Evolutionary conservation across 2,329 filamentous ascomycete species (phyloP).

Genomic region (Lachnellula arida): DNA sequence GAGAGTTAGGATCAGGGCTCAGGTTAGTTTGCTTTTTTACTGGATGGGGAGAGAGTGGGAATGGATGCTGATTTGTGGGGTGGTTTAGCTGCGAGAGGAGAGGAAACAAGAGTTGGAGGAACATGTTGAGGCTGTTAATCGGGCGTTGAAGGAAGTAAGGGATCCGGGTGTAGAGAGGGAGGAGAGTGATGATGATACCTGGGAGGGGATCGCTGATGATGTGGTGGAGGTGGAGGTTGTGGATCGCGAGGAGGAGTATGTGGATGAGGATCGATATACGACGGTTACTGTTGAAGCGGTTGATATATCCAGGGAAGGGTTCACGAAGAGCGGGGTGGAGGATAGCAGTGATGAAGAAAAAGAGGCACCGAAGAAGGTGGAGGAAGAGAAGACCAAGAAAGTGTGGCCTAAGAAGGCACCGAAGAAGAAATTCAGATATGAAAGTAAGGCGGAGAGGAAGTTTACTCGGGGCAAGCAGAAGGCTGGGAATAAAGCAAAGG

Average conservation of each 20-base stretch:
- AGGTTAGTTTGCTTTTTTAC: constrained; percentile 51
- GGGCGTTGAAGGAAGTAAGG: constrained; percentile 39
- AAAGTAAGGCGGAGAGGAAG: constrained; percentile 68
- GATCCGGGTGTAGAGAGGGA: constrained; percentile 37
- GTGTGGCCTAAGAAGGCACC: constrained; percentile 33
- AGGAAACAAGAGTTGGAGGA: constrained; percentile 76
- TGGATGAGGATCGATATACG: constrained; percentile 94
- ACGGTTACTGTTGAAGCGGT: constrained; percentile 93
- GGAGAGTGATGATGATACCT: constrained; percentile 48
- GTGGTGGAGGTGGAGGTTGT: constrained; percentile 41
- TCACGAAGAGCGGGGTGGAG: constrained; percentile 49
- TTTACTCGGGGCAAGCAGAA: constrained; percentile 66
- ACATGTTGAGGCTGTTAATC: constrained; percentile 73
- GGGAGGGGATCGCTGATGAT: constrained; percentile 60
- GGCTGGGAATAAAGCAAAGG: constrained; percentile 50
- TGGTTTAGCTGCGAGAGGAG: constrained; percentile 70
- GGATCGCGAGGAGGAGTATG: constrained; percentile 86
- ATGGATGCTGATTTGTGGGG: constrained; percentile 10
- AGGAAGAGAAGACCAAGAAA: constrained; percentile 31
- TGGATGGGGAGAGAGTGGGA: not conserved
- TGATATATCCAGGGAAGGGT: constrained; percentile 68
- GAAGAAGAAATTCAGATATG: constrained; percentile 46
- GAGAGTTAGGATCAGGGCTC: constrained; percentile 65
- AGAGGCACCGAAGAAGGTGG: constrained; percentile 33
- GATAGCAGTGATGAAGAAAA: constrained; percentile 33